Percentiles rank a stretch among this genome's conserved stretches.
These are phyloP conservation scores for Neoboletus brunneissimus DNA, from an alignment of 768 basidiomycete genomes.

Conservation along the genomic window DNA sequence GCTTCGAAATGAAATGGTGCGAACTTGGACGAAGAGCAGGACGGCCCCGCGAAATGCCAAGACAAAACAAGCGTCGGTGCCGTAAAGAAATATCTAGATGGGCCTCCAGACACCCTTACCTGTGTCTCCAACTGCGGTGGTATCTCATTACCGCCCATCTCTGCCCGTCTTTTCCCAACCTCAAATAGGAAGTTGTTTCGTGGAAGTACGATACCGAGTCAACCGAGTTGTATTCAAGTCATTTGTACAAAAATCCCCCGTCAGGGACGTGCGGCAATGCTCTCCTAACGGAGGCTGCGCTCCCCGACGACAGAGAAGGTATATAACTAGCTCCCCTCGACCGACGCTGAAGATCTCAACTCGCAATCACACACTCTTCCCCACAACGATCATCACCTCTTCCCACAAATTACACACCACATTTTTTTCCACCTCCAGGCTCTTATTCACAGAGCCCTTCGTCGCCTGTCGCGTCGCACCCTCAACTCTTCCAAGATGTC, in stretches of 20 bases:
- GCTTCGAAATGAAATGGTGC: background rate
- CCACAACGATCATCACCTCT: conserved; percentile 11
- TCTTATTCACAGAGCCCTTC: conserved; percentile 12
- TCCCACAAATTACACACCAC: conserved; percentile 19
- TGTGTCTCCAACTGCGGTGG: background rate
- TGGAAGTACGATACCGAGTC: conserved; percentile 20
- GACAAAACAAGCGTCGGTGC: conserved; percentile 1
- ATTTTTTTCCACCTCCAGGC: conserved; percentile 11
- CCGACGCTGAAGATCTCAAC: background rate
- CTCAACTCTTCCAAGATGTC: conserved; percentile 20
- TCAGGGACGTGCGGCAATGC: conserved; percentile 28
- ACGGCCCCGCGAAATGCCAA: conserved; percentile 7
- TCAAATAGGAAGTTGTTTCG: conserved; percentile 20
- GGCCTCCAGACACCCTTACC: conserved; percentile 20
- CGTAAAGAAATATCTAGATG: background rate
- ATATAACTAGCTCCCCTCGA: conserved; percentile 16
- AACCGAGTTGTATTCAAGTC: conserved; percentile 13
- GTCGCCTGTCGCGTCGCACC: conserved; percentile 10
- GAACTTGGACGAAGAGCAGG: background rate
- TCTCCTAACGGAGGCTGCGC: conserved; percentile 24
- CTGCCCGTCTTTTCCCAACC: background rate
- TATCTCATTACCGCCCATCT: background rate
- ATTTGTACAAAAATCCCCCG: background rate
- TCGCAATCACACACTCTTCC: conserved; percentile 2
- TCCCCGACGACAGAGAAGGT: conserved; percentile 18